Conservation (phyloP, 2,329 filamentous ascomycete species). For the Chaetomiaceae sp. region DNA sequence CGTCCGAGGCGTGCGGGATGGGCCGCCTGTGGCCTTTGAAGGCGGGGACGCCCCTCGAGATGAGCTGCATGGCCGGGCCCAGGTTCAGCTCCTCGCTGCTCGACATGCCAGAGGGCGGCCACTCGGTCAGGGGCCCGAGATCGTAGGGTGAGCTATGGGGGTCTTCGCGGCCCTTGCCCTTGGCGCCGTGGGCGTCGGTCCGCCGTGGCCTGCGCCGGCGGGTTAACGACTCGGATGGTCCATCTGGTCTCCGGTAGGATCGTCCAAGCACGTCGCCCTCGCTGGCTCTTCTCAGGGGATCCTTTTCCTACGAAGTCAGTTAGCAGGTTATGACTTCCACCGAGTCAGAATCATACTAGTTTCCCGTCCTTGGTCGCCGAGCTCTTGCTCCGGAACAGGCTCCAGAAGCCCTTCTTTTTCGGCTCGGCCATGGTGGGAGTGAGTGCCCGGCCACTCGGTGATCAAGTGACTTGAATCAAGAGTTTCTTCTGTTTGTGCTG, state of each 20-base stretch:
- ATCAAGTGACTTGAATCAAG: neutral
- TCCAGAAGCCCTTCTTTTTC: constrained; percentile 45
- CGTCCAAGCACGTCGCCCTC: constrained; percentile 33
- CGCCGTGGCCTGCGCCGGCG: constrained; percentile 42
- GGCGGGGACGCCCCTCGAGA: constrained; percentile 53
- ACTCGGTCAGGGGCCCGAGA: constrained; percentile 43
- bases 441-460: neutral
- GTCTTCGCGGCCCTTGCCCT: constrained; percentile 39
- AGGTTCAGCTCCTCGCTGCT: constrained; percentile 48
- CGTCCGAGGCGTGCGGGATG: constrained; percentile 51
- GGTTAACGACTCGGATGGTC: constrained; percentile 16
- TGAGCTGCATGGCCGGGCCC: constrained; percentile 52
- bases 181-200: constrained; percentile 35
- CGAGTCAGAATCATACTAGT: constrained; percentile 30
- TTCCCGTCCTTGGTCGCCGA: constrained; percentile 35
- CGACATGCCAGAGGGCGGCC: constrained; percentile 53
- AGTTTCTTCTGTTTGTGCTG: neutral
- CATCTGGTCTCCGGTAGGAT: constrained; percentile 22
- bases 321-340: neutral
- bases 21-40: constrained; percentile 51
- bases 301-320: constrained; percentile 30
- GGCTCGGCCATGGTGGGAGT: constrained; percentile 23
- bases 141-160: constrained; percentile 31
- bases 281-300: constrained; percentile 31
- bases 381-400: constrained; percentile 47